Evolutionary conservation across 2,329 filamentous ascomycete species (phyloP), one percentile per base, ranked within the genome.

Genomic region (Teratosphaeriaceae sp.): DNA sequence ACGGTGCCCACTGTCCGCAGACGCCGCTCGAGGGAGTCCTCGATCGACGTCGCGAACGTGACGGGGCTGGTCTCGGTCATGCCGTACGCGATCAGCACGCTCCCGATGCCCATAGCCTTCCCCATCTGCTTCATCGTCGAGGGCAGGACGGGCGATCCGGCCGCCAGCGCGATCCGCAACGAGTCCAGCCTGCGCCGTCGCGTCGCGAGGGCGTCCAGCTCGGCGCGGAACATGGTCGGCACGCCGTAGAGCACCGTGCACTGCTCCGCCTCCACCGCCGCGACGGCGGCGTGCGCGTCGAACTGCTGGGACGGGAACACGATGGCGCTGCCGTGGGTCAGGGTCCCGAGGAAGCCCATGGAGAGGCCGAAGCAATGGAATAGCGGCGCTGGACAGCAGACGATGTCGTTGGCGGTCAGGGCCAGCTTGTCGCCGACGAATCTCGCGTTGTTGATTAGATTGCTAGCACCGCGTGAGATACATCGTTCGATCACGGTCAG

Each of bases 1-100:
- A 19, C 30, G 15, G 16, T 34, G 15, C 30, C 12, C 15, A 34
- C 30, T 34, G 30, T 8, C 9, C 15, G 9, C 30, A 34, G 15
- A 15, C 12, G 30, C 9, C 16, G 16, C 16, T 34, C 7, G 7
- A 13, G 24, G 24, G 24, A 27, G 24, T 27, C 24, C 24, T 8
- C 13, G 8, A 8, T 27, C 8, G 8, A 27, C 8, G 24, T 27
- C 13, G 8, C 24, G 24, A 27, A 27, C 20, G 50, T 51, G 37
- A 57, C 53, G 4, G 51, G 52, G 38, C 45, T 50, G 12, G 53
- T 47, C 66, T 90, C 85, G 0, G 85, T 90, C 33, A 90, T 70
- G 1, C 84, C 69, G 4, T 68, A 77, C 7, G 30, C 30, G 15
- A 8, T 34, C 24, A 27, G 24, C 24, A 27, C 24, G 13, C 8